Evolutionary conservation across 805 yeast genomes (phyloP).

Genomic region (Metschnikowia reukaufii): DNA sequence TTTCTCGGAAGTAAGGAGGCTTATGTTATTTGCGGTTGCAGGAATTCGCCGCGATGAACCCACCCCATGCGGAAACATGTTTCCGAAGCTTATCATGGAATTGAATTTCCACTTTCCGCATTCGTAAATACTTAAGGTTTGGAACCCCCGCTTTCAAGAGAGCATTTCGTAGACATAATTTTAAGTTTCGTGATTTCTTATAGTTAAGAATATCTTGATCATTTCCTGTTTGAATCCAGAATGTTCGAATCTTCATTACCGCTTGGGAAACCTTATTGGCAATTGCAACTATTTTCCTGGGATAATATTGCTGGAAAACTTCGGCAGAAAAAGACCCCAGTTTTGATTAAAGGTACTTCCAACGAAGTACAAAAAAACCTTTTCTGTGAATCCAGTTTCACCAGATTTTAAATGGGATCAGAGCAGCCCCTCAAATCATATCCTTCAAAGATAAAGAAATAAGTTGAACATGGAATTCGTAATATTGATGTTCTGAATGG

Average conservation of each 20-base stretch:
- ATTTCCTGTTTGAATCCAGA: background rate
- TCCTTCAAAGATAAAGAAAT: conserved; percentile 60
- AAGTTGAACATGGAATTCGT: conserved; percentile 22
- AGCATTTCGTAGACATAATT: background rate
- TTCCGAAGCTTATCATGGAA: conserved; percentile 2
- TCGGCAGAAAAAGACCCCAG: background rate
- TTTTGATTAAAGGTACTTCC: background rate
- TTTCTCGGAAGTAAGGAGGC: no score
- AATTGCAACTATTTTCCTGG: conserved; percentile 1
- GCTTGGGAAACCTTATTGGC: background rate
- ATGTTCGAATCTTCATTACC: no score
- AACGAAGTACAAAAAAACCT: background rate
- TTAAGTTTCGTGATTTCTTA: background rate
- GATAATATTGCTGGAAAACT: conserved; percentile 2
- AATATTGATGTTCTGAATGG: conserved; percentile 40
- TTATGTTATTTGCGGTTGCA: no score
- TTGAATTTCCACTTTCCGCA: background rate
- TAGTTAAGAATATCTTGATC: background rate
- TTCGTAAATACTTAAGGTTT: background rate
- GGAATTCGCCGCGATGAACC: no score
- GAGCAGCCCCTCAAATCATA: conserved; percentile 19
- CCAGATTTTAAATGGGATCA: conserved; percentile 17
- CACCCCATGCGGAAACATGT: conserved; percentile 5
- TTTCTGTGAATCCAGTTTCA: conserved; percentile 13
- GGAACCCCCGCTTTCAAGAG: background rate